Conservation (phyloP, 2,329 filamentous ascomycete genomes). For the Alternaria solani region DNA sequence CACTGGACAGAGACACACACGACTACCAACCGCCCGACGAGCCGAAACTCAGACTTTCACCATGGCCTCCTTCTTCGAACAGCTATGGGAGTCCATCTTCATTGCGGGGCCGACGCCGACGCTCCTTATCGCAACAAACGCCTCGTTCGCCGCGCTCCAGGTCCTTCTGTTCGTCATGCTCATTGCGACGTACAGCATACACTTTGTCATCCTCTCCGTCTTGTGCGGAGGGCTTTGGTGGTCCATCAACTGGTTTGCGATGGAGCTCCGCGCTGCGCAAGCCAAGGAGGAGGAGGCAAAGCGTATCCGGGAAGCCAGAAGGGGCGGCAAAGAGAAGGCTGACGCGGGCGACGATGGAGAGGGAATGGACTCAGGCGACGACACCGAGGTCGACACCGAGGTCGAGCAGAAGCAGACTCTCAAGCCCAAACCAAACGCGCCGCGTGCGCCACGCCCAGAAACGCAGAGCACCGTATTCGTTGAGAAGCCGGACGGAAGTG, state of each 20-base stretch:
- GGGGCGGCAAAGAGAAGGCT: slow-evolving; percentile 52
- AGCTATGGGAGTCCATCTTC: slow-evolving; percentile 93
- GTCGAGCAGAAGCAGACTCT: slow-evolving; percentile 41
- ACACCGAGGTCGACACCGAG: slow-evolving; percentile 56
- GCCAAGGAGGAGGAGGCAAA: slow-evolving; percentile 60
- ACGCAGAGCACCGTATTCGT: slow-evolving; percentile 49
- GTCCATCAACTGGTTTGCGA: slow-evolving; percentile 96
- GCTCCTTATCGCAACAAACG: slow-evolving; percentile 88
- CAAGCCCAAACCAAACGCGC: slow-evolving; percentile 23
- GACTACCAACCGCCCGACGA: neutral
- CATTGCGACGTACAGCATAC: slow-evolving; percentile 82
- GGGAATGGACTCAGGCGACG: slow-evolving; percentile 55
- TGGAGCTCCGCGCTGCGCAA: slow-evolving; percentile 63
- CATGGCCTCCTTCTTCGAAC: slow-evolving; percentile 66
- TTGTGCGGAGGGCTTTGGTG: slow-evolving; percentile 87
- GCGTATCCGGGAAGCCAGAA: slow-evolving; percentile 51
- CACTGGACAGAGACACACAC: neutral
- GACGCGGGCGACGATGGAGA: slow-evolving; percentile 41
- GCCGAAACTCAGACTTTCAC: neutral
- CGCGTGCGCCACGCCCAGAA: slow-evolving; percentile 30
- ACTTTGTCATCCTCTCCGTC: slow-evolving; percentile 83
- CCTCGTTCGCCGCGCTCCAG: slow-evolving; percentile 86
- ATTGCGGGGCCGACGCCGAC: slow-evolving; percentile 88
- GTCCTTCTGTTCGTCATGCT: slow-evolving; percentile 78
- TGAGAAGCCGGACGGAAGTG: slow-evolving; percentile 31